Evolutionary conservation across 1,284 basidiomycete genomes (phyloP).

Genomic region (Ceratobasidium sp.): DNA sequence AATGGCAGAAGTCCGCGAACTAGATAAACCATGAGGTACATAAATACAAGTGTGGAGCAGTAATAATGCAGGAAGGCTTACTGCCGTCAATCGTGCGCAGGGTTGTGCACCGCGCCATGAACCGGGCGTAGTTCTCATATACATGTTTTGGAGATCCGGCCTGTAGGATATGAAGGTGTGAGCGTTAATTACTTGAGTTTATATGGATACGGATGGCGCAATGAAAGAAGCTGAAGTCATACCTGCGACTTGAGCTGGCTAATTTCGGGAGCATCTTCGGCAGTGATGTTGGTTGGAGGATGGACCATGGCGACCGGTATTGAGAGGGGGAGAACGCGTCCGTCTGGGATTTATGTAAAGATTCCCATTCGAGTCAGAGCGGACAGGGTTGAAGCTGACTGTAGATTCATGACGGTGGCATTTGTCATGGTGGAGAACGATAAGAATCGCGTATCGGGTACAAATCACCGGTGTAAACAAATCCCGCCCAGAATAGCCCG

Average conservation of each 20-base stretch:
- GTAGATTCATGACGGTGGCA: no score
- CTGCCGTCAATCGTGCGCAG: conserved; percentile 33
- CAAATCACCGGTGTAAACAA: no score
- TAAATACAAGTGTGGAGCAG: background rate
- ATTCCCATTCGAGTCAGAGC: no score
- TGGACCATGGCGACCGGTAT: background rate
- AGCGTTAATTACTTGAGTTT: background rate
- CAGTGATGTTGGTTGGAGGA: conserved; percentile 4
- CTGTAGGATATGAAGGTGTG: conserved; percentile 9
- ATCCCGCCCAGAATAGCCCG: no score
- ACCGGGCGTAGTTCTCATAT: conserved; percentile 28
- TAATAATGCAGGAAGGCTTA: conserved; percentile 1
- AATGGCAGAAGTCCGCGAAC: conserved; percentile 78
- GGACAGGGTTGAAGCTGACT: no score
- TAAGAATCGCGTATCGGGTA: no score
- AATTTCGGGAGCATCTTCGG: conserved; percentile 41
- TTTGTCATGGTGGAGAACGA: no score
- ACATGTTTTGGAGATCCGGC: conserved; percentile 2
- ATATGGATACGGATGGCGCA: conserved; percentile 11
- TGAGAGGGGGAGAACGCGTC: no score
- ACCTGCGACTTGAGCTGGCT: conserved; percentile 26
- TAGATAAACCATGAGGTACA: conserved; percentile 44
- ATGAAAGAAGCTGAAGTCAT: conserved; percentile 13
- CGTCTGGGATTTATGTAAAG: no score
- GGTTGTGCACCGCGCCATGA: conserved; percentile 28